These are phyloP conservation scores for Arxiozyma slooffiae DNA, from an alignment of 1,139 yeast species.

Conservation along the genomic window DNA sequence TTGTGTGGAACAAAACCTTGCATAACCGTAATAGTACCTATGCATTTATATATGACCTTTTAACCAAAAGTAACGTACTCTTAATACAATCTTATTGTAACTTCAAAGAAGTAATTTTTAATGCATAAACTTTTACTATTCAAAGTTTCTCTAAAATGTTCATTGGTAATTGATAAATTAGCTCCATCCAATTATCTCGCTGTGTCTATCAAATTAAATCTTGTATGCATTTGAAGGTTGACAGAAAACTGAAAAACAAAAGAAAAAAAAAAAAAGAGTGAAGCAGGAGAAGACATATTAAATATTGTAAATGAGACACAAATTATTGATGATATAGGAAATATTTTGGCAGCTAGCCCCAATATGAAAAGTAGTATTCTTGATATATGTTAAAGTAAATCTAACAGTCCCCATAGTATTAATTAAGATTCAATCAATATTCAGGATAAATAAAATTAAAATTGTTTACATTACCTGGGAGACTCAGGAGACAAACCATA, in stretches of 20 bases:
- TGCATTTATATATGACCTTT: no score
- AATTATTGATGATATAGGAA: constrained; percentile 10
- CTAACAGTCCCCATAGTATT: constrained; percentile 11
- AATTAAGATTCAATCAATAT: constrained; percentile 4
- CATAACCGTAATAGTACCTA: not conserved
- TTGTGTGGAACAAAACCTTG: not conserved
- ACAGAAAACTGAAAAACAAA: not conserved
- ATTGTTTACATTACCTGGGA: constrained; percentile 20
- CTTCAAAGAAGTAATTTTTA: not conserved
- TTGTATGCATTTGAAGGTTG: not conserved
- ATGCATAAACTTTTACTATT: no score
- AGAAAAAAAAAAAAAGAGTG: no score
- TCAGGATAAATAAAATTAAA: constrained; percentile 7
- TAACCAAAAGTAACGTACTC: not conserved
- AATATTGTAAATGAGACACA: constrained; percentile 18
- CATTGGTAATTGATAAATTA: no score
- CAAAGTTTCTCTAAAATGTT: no score
- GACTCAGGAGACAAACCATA: constrained; percentile 12
- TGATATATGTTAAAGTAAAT: constrained; percentile 23
- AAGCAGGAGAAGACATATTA: not conserved
- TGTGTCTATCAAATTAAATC: not conserved
- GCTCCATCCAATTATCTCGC: not conserved
- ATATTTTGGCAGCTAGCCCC: constrained; percentile 8
- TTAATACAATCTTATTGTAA: not conserved
- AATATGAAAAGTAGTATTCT: constrained; percentile 17